Percentiles rank a stretch among this genome's conserved stretches.
These are phyloP conservation scores for Calcarisporium arbuscula DNA, from an alignment of 2,329 filamentous ascomycete genomes.

Conservation along the genomic window DNA sequence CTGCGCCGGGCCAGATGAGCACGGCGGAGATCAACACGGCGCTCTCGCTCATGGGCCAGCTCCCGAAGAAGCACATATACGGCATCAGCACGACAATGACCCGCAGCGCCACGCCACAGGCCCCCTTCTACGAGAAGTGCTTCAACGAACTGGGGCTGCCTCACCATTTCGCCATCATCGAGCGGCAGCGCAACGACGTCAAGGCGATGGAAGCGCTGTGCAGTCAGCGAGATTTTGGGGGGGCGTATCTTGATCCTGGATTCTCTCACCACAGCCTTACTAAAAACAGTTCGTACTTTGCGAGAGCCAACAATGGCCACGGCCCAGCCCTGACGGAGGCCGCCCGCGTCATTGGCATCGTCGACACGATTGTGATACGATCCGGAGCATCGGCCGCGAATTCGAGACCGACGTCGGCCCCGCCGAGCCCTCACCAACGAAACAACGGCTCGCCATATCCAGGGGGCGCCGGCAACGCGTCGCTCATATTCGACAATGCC, in stretches of 20 bases:
- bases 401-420: constrained; percentile 40
- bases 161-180: constrained; percentile 70
- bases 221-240: constrained; percentile 69
- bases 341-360: constrained; percentile 69
- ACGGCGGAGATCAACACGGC: constrained; percentile 80
- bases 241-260: constrained; percentile 73
- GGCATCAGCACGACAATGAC: constrained; percentile 68
- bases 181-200: constrained; percentile 59
- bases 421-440: constrained; percentile 39
- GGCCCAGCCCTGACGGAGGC: constrained; percentile 65
- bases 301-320: constrained; percentile 40
- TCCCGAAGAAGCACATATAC: constrained; percentile 74
- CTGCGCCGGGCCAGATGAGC: constrained; percentile 78
- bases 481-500: constrained; percentile 72
- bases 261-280: constrained; percentile 56
- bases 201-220: constrained; percentile 66
- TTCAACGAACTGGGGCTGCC: constrained; percentile 81
- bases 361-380: constrained; percentile 72
- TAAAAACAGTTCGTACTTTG: constrained; percentile 46
- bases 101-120: constrained; percentile 59
- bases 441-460: constrained; percentile 18
- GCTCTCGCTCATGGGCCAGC: constrained; percentile 69
- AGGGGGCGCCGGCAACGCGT: constrained; percentile 29
- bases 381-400: constrained; percentile 33
- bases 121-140: constrained; percentile 80